These are phyloP conservation scores for Entophlyctis luteolus DNA, from an alignment of 192 early-diverging fungal species.

Conservation along the genomic window DNA sequence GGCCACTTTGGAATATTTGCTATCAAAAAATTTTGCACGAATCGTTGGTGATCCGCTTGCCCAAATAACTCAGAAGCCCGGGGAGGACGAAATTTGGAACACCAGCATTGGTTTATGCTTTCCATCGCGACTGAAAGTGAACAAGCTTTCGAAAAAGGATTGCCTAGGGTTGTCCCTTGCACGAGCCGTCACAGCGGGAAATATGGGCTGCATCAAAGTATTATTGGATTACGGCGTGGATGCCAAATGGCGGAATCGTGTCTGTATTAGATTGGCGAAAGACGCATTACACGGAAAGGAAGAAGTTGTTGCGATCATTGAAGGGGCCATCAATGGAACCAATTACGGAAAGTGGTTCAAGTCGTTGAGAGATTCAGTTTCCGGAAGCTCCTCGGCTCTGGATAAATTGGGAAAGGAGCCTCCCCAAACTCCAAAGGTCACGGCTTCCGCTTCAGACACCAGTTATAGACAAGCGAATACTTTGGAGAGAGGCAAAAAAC, in stretches of 20 bases:
- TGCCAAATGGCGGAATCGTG: not conserved
- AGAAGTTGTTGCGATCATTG: not conserved
- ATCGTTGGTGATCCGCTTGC: not conserved
- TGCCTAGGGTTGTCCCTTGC: constrained; percentile 5
- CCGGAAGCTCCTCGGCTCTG: too few species aligned
- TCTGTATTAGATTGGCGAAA: not conserved
- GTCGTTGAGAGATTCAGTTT: not conserved
- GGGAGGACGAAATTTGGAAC: not conserved
- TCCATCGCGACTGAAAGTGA: not conserved
- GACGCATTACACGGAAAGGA: not conserved
- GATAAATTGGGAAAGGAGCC: too few species aligned
- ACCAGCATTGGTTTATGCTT: not conserved
- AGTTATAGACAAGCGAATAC: not conserved
- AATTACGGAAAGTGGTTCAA: constrained; percentile 10
- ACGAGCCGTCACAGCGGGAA: constrained; percentile 2
- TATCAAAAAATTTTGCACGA: not conserved
- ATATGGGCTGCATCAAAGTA: constrained; percentile 1
- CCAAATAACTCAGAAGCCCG: not conserved
- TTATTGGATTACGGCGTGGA: constrained; percentile 6
- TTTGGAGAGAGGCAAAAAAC: too few species aligned
- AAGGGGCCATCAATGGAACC: not conserved
- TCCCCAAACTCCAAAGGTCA: not conserved
- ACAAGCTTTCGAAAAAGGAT: constrained; percentile 4
- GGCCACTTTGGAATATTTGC: constrained; percentile 2
- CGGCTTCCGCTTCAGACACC: not conserved